Evolutionary conservation across 2,329 filamentous ascomycete species (phyloP), one percentile per base, ranked within the genome.

Genomic region (Nemania bipapillata): DNA sequence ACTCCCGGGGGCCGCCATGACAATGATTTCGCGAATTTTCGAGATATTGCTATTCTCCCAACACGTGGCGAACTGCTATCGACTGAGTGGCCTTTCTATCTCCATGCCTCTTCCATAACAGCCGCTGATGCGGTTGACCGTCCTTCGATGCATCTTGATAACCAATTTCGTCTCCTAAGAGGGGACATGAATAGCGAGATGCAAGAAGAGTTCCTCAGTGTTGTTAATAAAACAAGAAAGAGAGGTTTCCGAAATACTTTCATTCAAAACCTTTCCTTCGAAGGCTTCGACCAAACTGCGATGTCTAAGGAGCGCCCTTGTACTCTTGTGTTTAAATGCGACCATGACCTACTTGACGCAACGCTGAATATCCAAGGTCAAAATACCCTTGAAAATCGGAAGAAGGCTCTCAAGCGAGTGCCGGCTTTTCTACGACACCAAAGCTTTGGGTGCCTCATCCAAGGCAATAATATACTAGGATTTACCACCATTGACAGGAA

Each of bases 161-260:
- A 91, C 74, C 89, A 92, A 59, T 94, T 91, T 70, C 89, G 91
- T 0, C 83, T 93, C 0, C 80, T 92, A 0, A 82, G 91, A 2
- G 90, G 94, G 72, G 91, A 93, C 69, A 89, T 93, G 84, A 79
- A 93, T 0, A 86, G 83, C 0, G 90, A 91, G 69, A 80, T 94
- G 2, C 84, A 88, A 1, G 86, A 89, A 8, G 90, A 91, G 0
- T 80, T 77, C 11, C 84, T 84, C 0, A 80, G 79, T n/a, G 88
- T 85, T 70, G 83, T 81, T 69, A 84, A 83, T 15, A 45, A 58
- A n/a, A 68, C 15, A 17, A 58, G 24, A 32, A 74, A 60, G 56
- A 45, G 59, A 28, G 66, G 65, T 26, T 74, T 81, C 22, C 78
- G 82, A 42, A 75, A 66, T 65, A 73, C 80, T 1, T 65, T 80